Base-by-base conservation (phyloP, 805 yeast genomes). In the Isabelozyma pseudorhagii region DNA sequence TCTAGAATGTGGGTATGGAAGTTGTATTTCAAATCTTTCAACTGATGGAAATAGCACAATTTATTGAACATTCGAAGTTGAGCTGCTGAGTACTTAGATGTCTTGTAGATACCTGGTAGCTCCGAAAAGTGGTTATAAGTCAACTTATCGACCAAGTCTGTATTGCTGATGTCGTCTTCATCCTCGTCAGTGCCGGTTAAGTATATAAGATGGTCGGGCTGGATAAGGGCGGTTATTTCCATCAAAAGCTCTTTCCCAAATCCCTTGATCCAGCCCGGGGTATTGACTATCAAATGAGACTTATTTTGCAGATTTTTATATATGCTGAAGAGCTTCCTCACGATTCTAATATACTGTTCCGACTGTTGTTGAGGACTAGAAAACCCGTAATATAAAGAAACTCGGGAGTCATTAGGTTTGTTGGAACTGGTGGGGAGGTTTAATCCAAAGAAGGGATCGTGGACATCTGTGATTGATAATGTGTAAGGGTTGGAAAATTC, bases 231-330 rank as follows among this genome's bases (percentile, higher is more conserved):
- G 2, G 83, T 70, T 2, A 87, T 66, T 27, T 74, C 68, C 13
- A 66, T 71, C n/a, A 88, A 71, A 8, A 91, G 67, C 44, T 82
- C 85, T 13, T 84, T 73, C 0, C 97, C 97, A 53, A 82, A 83
- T 0, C 97, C 97, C 64, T 87, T 88, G 29, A 90, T 80, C 97
- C 97, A 91, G 0, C 97, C 97, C 0, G 97, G 93, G 0, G 92
- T 81, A 58, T 91, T 91, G 4, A 92, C 75, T 1, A 91, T 63
- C 3, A 90, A 66, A 13, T 71, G 77, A 17, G 47, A 51, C 2
- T 69, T 69, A 9, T 54, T 54, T 4, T 59, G 62, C 47, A 44
- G 58, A 29, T 56, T 54, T 8, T 51, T 40, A 44, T 66, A 79
- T 11, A 61, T 60, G 1, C 60, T 55, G 8, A 79, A 61, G 15